Base-by-base conservation (phyloP, 495 filamentous ascomycete species). In the Hyaloscypha bicolor region DNA sequence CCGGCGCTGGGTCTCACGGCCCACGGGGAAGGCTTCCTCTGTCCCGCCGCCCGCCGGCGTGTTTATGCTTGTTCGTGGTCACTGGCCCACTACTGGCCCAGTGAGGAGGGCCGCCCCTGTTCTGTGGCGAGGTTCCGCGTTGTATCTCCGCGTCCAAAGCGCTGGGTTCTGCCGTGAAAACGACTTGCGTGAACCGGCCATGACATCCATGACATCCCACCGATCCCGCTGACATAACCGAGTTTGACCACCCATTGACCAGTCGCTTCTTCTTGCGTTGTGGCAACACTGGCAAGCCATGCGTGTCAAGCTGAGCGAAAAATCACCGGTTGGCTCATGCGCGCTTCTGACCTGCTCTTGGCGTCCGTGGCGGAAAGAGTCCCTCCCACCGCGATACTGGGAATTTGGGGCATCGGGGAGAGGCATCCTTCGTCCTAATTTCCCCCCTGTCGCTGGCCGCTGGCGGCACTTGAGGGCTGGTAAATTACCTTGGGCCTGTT, bases 81-180 rank as follows among this genome's bases (percentile, higher is more conserved):
- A 56, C 5, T 56, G 42, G 42, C 42, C 16, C 42, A 48, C 1
- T 48, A 56, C 5, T 56, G 42, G 42, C 42, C 16, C 42, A 48
- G 9, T 48, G 16, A 48, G 42, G 16, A 19, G 16, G 16, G 9
- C 11, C 11, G 11, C 42, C 42, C 42, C 42, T 48, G 42, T 1
- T 48, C 0, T 4, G 42, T 48, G 42, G 16, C 42, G 16, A 48
- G 16, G 42, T 48, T 19, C 42, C 42, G 42, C 16, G 11, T 6
- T 48, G 42, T 48, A 48, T 33, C 57, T 37, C 33, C 61, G 61
- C 29, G 61, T 63, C 61, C 61, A 63, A 39, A 55, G 61, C 61
- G 61, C 61, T 63, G 61, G 61, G 61, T 33, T 53, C 61, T 32
- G 42, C 6, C 22, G 22, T n/a, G 25, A 32, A 35, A 63, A 48